Conservation (phyloP, 805 yeast species). For the Tetrapisispora pingtungensis region DNA sequence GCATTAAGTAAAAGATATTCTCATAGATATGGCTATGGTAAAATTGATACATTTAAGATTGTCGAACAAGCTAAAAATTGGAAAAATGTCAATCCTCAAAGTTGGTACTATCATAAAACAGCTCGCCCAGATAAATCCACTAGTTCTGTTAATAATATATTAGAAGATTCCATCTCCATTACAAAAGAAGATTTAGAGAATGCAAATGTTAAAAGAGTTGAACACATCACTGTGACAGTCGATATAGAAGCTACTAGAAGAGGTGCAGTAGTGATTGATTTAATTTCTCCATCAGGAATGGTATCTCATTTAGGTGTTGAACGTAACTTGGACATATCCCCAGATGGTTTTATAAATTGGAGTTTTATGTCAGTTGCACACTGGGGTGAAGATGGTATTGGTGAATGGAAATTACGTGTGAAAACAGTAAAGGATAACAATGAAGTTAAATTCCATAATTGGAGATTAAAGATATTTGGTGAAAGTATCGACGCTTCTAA, state of each 20-base stretch:
- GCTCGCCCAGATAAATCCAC: constrained; percentile 26
- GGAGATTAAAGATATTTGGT: constrained; percentile 81
- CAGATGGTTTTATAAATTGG: constrained; percentile 67
- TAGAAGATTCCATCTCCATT: constrained; percentile 37
- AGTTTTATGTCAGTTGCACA: constrained; percentile 96
- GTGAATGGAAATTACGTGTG: constrained; percentile 74
- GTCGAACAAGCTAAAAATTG: constrained; percentile 66
- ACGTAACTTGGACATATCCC: constrained; percentile 48
- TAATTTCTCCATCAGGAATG: constrained; percentile 69
- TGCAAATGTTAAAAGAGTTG: constrained; percentile 60
- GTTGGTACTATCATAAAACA: constrained; percentile 56
- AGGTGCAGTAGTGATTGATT: constrained; percentile 57
- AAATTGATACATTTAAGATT: constrained; percentile 69
- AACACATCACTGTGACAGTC: constrained; percentile 78
- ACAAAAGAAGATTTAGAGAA: constrained; percentile 38
- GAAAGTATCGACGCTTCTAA: constrained; percentile 55
- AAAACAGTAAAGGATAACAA: constrained; percentile 33
- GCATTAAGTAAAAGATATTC: constrained; percentile 63
- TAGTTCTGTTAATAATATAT: constrained; percentile 15
- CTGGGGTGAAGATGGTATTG: constrained; percentile 91
- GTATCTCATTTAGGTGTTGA: constrained; percentile 62
- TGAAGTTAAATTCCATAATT: constrained; percentile 41
- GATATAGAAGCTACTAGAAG: constrained; percentile 54
- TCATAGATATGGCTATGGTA: constrained; percentile 87
- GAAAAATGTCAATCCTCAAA: constrained; percentile 84